These are phyloP conservation scores for Trypanosoma vivax DNA, from an alignment of 208 protist species.

Conservation along the genomic window DNA sequence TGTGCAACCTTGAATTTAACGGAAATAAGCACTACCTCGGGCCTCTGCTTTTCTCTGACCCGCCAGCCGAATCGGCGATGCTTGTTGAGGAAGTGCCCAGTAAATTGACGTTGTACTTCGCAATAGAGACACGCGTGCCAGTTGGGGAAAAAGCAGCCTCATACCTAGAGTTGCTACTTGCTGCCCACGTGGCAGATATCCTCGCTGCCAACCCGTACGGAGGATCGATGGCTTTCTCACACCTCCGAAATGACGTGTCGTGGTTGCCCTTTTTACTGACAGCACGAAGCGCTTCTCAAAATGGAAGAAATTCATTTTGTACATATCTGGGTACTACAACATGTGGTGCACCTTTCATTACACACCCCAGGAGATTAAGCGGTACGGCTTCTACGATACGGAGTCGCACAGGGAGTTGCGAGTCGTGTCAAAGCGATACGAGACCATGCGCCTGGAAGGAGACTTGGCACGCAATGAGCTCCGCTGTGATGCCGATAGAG, in stretches of 20 bases:
- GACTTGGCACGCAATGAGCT: not conserved
- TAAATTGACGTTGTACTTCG: constrained; percentile 24
- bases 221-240: constrained; percentile 49
- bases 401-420: not conserved
- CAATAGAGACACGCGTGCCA: constrained; percentile 25
- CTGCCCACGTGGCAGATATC: constrained; percentile 52
- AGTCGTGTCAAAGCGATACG: not conserved
- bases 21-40: constrained; percentile 27
- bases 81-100: constrained; percentile 32
- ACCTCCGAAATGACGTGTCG: constrained; percentile 68
- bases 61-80: constrained; percentile 28
- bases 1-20: constrained; percentile 9
- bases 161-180: constrained; percentile 58
- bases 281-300: constrained; percentile 47
- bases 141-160: constrained; percentile 18
- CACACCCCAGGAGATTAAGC: constrained; percentile 10
- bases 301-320: constrained; percentile 45
- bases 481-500: not conserved
- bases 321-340: constrained; percentile 32
- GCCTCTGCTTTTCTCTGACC: constrained; percentile 10
- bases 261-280: constrained; percentile 51
- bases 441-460: not conserved
- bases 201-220: constrained; percentile 60
- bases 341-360: constrained; percentile 45
- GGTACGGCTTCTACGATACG: not conserved